These are phyloP conservation scores for Posidonia australis DNA, from an alignment of 106 monocot species.

Conservation along the genomic window DNA sequence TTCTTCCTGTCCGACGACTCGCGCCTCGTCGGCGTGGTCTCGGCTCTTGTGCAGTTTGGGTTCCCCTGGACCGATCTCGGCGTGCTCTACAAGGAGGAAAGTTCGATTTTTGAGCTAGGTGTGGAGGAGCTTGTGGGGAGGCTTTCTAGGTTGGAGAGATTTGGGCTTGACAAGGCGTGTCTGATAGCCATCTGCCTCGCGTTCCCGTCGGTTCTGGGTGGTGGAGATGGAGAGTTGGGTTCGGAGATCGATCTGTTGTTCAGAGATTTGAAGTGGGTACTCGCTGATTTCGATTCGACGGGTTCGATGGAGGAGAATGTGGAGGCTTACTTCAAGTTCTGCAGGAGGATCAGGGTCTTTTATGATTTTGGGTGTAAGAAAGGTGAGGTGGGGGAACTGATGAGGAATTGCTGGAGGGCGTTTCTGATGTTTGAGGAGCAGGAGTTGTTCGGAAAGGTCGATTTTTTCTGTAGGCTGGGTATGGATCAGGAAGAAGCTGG, in stretches of 20 bases:
- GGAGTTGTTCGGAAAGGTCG: constrained; percentile 29
- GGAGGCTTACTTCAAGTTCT: constrained; percentile 31
- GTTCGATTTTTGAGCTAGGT: constrained; percentile 19
- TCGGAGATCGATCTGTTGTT: constrained; percentile 21
- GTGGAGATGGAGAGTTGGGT: background rate
- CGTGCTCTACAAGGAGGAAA: constrained; percentile 26
- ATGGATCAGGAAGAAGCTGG: constrained; percentile 45
- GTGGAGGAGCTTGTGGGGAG: constrained; percentile 11
- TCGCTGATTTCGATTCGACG: constrained; percentile 25
- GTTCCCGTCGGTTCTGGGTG: constrained; percentile 37
- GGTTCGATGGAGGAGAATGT: constrained; percentile 32
- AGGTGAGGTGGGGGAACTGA: constrained; percentile 44
- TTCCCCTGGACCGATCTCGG: constrained; percentile 59
- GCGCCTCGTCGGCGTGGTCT: constrained; percentile 31
- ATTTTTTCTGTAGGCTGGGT: constrained; percentile 52
- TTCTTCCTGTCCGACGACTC: constrained; percentile 55
- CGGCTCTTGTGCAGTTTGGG: constrained; percentile 42
- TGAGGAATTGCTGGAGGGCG: constrained; percentile 24
- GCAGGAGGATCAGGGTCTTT: constrained; percentile 43
- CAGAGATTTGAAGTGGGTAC: constrained; percentile 25
- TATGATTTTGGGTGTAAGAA: constrained; percentile 47
- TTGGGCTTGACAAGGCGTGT: constrained; percentile 28
- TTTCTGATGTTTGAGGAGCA: constrained; percentile 35
- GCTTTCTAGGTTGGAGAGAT: constrained; percentile 26
- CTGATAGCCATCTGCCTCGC: constrained; percentile 56